These are phyloP conservation scores for Taphrina deformans DNA, from an alignment of 1,139 yeast species.

Conservation along the genomic window DNA sequence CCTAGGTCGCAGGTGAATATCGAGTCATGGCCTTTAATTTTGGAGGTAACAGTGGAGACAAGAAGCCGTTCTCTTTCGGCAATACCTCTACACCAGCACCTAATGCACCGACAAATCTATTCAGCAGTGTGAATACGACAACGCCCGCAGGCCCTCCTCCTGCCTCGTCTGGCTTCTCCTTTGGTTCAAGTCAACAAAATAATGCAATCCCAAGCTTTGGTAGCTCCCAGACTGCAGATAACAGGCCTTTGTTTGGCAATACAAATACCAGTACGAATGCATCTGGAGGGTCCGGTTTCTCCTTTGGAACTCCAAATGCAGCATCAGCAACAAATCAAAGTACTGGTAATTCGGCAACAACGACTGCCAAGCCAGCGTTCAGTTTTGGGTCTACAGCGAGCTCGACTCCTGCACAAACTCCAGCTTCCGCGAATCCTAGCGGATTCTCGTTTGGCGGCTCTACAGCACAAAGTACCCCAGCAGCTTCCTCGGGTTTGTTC, in stretches of 20 bases:
- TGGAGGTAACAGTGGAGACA: slow-evolving; percentile 16
- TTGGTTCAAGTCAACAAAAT: slow-evolving; percentile 21
- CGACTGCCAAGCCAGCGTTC: slow-evolving; percentile 27
- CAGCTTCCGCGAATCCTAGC: slow-evolving; percentile 36
- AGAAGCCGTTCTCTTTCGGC: slow-evolving; percentile 29
- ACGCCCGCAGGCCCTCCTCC: slow-evolving; percentile 35
- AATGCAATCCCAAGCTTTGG: slow-evolving; percentile 6
- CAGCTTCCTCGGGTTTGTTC: background rate
- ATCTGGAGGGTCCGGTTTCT: slow-evolving; percentile 37
- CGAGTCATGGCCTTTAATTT: slow-evolving; percentile 23
- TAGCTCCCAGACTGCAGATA: background rate
- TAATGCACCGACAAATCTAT: slow-evolving; percentile 6
- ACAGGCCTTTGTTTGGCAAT: slow-evolving; percentile 21
- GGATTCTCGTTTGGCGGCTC: slow-evolving; percentile 35
- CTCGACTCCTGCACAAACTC: slow-evolving; percentile 32
- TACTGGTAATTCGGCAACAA: background rate
- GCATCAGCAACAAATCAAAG: slow-evolving; percentile 28
- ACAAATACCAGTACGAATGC: slow-evolving; percentile 40
- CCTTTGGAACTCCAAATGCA: slow-evolving; percentile 30
- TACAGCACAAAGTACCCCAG: slow-evolving; percentile 13
- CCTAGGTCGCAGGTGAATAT: no score
- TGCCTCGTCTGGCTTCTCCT: slow-evolving; percentile 33
- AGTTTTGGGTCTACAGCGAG: slow-evolving; percentile 34
- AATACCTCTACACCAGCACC: slow-evolving; percentile 34
- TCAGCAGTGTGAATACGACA: slow-evolving; percentile 21